phyloP scores from a whole-genome alignment of 805 yeast species.

The Metschnikowia shivogae region DNA sequence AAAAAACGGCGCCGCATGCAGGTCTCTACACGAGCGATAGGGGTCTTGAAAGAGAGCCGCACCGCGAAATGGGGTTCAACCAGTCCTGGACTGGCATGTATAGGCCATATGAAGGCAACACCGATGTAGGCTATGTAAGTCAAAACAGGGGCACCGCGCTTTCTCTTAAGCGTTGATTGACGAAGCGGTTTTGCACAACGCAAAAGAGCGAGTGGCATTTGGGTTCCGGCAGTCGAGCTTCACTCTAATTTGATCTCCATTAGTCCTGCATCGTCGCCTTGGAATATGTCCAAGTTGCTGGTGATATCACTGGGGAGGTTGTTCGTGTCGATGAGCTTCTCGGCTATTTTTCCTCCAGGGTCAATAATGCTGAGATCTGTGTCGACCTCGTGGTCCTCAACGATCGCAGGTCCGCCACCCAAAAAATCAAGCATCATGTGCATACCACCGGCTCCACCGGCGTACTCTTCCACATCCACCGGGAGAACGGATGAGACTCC shows the following conservation, averaged over 20 bases:
- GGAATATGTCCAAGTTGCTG: conserved; percentile 48
- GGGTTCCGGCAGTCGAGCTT: not conserved
- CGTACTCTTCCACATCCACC: conserved; percentile 84
- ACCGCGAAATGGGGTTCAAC: too few relatives aligned
- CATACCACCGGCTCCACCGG: conserved; percentile 86
- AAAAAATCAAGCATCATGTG: conserved; percentile 86
- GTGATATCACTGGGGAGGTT: conserved; percentile 55
- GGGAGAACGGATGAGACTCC: conserved; percentile 80
- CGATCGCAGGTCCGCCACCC: conserved; percentile 57
- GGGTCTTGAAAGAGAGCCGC: not conserved
- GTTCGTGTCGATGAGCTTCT: conserved; percentile 49
- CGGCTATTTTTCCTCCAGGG: conserved; percentile 41
- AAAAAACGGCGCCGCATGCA: not conserved
- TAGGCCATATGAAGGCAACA: too few relatives aligned
- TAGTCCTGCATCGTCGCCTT: conserved; percentile 38
- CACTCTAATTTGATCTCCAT: conserved; percentile 29
- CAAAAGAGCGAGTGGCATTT: not conserved
- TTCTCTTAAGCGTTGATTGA: too few relatives aligned
- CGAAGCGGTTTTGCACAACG: too few relatives aligned
- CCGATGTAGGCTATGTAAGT: too few relatives aligned
- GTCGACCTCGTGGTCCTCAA: conserved; percentile 35
- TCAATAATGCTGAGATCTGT: conserved; percentile 40
- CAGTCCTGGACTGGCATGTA: too few relatives aligned
- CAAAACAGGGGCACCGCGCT: too few relatives aligned
- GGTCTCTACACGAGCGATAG: conserved; percentile 4